Conservation (phyloP, 1,284 basidiomycete species). For the Phylloporus sp. region DNA sequence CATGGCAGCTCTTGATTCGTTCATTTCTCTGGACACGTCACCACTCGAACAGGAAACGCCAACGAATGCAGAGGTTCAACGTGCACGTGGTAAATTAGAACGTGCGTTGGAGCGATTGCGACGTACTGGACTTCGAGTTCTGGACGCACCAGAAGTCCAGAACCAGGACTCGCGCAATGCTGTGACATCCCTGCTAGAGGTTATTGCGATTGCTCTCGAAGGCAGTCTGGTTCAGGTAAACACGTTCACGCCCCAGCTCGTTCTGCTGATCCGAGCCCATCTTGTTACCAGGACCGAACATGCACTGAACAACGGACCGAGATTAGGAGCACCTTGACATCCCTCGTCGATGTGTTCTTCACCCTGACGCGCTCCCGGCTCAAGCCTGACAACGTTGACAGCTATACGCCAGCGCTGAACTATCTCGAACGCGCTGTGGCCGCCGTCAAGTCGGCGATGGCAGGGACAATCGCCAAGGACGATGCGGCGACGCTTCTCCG, state of each 20-base stretch:
- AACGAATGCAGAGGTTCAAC: constrained; percentile 40
- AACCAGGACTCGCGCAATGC: constrained; percentile 15
- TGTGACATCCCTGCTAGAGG: constrained; percentile 30
- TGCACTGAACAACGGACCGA: constrained; percentile 15
- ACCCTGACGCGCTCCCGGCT: constrained; percentile 61
- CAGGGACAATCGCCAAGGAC: constrained; percentile 16
- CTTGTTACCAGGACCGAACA: constrained; percentile 35
- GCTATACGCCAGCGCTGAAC: constrained; percentile 57
- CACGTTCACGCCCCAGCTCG: constrained; percentile 14
- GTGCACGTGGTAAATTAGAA: constrained; percentile 59
- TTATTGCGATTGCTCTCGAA: constrained; percentile 31
- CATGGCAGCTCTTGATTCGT: constrained; percentile 22
- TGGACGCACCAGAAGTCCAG: constrained; percentile 46
- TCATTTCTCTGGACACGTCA: constrained; percentile 8
- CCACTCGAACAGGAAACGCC: neutral
- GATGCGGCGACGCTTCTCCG: constrained; percentile 64
- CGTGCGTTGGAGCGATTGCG: constrained; percentile 68
- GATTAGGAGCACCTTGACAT: constrained; percentile 50
- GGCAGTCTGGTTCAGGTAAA: constrained; percentile 37
- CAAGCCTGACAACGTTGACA: constrained; percentile 54
- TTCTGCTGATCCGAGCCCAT: neutral
- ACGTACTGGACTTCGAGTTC: constrained; percentile 51
- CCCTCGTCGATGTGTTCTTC: constrained; percentile 68
- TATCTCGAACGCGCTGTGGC: constrained; percentile 54
- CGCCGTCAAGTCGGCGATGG: constrained; percentile 39